Conservation (phyloP, 2,329 filamentous ascomycete genomes). For the Bimuria novae-zelandiae region DNA sequence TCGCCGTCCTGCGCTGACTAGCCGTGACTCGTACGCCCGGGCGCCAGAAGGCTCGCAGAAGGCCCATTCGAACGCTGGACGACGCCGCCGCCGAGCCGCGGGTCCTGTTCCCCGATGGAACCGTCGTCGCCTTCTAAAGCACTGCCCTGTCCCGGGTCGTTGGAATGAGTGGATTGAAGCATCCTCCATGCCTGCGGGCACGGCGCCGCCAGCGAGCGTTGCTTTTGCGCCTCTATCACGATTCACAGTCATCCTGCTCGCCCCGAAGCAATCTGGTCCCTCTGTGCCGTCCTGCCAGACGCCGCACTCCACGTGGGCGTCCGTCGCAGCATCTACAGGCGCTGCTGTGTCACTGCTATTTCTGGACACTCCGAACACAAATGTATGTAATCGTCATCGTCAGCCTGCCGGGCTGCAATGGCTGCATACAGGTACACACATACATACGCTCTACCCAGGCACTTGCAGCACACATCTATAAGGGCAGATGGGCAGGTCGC, state of each 20-base stretch:
- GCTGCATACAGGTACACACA: neutral
- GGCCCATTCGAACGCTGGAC: too few species aligned
- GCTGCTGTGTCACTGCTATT: neutral
- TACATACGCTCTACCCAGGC: neutral
- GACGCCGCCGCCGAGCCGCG: conserved; percentile 34
- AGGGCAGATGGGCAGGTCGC: conserved; percentile 4
- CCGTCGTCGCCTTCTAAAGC: conserved; percentile 15
- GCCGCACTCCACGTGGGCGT: conserved; percentile 30
- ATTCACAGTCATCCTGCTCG: neutral
- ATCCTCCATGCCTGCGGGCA: conserved; percentile 11
- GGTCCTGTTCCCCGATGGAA: conserved; percentile 37
- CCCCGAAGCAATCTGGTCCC: neutral
- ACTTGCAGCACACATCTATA: neutral
- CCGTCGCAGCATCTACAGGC: neutral
- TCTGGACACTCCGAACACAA: neutral
- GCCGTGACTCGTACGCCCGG: too few species aligned
- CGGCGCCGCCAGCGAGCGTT: conserved; percentile 20
- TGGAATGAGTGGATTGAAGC: conserved; percentile 25
- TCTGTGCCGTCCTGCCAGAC: conserved; percentile 14
- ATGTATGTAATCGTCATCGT: conserved; percentile 14
- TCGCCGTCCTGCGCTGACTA: too few species aligned
- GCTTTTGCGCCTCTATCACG: conserved; percentile 28
- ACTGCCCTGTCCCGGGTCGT: conserved; percentile 37
- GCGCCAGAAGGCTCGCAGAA: too few species aligned
- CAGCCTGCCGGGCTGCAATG: neutral